Conservation (phyloP, 1,284 basidiomycete species). For the Fomitopsis betulina region DNA sequence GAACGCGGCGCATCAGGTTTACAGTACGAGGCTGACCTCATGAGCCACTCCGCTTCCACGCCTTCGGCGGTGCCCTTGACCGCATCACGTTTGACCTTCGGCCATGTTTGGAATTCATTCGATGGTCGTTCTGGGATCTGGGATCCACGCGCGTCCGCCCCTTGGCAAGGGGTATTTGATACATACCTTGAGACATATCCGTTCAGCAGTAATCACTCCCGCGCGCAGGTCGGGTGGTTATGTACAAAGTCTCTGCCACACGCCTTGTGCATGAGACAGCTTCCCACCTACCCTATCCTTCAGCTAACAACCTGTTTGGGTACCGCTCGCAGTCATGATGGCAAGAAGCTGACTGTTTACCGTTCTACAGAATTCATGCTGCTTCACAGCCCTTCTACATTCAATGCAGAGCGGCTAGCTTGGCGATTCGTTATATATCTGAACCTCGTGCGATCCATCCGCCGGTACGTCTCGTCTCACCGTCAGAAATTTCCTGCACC, state of each 20-base stretch:
- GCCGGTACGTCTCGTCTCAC: conserved; percentile 41
- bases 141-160: background rate
- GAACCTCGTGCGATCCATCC: conserved; percentile 75
- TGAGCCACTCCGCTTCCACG: background rate
- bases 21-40: background rate
- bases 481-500: background rate
- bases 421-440: conserved; percentile 84
- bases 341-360: background rate
- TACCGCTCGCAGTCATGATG: background rate
- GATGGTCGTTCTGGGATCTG: background rate
- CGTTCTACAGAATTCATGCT: conserved; percentile 67
- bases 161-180: background rate
- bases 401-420: conserved; percentile 71
- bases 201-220: background rate
- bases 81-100: background rate
- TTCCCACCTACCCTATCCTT: background rate
- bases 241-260: background rate
- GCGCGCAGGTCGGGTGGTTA: background rate
- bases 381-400: conserved; percentile 66
- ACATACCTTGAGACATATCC: background rate
- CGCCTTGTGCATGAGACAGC: background rate
- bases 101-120: background rate
- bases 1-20: background rate
- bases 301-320: background rate
- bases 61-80: background rate